Conservation (phyloP, 2,329 filamentous ascomycete genomes). For the Pseudomassariella vexata region DNA sequence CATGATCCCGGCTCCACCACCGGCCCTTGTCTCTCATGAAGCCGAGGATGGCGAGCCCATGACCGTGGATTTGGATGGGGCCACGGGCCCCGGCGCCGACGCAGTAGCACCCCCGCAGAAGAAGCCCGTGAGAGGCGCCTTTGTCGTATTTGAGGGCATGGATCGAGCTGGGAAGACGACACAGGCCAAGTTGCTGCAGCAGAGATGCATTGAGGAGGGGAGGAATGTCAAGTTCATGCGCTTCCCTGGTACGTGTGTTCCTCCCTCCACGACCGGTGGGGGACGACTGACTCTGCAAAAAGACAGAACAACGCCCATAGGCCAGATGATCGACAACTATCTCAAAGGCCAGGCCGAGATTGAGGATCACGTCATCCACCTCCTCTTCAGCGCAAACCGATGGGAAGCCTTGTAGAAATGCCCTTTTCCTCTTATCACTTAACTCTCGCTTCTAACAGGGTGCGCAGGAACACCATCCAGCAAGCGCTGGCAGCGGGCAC, state of each 20-base stretch:
- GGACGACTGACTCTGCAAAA: conserved; percentile 1
- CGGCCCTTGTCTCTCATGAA: conserved; percentile 1
- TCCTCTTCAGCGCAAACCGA: conserved; percentile 84
- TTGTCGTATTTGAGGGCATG: conserved; percentile 82
- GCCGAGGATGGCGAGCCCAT: conserved; percentile 2
- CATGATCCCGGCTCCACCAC: conserved; percentile 15
- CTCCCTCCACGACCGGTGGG: neutral
- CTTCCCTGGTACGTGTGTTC: conserved; percentile 45
- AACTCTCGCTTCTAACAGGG: neutral
- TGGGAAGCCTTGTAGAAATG: conserved; percentile 64
- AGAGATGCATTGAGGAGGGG: conserved; percentile 44
- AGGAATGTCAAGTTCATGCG: conserved; percentile 46
- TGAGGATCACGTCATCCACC: conserved; percentile 84
- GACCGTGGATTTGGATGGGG: conserved; percentile 3
- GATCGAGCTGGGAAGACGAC: conserved; percentile 91
- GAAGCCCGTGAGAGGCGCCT: conserved; percentile 52
- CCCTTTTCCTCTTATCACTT: neutral
- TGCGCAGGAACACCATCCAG: conserved; percentile 43
- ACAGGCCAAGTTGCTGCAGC: conserved; percentile 67
- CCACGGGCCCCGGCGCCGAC: conserved; percentile 2
- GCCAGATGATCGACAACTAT: conserved; percentile 81
- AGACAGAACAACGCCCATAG: conserved; percentile 82
- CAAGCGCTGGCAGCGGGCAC: conserved; percentile 56
- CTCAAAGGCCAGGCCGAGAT: conserved; percentile 66
- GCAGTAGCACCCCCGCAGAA: conserved; percentile 3